These are phyloP conservation scores for Globisporangium echinulatum DNA, from an alignment of 352 stramenopile species.

Conservation along the genomic window DNA sequence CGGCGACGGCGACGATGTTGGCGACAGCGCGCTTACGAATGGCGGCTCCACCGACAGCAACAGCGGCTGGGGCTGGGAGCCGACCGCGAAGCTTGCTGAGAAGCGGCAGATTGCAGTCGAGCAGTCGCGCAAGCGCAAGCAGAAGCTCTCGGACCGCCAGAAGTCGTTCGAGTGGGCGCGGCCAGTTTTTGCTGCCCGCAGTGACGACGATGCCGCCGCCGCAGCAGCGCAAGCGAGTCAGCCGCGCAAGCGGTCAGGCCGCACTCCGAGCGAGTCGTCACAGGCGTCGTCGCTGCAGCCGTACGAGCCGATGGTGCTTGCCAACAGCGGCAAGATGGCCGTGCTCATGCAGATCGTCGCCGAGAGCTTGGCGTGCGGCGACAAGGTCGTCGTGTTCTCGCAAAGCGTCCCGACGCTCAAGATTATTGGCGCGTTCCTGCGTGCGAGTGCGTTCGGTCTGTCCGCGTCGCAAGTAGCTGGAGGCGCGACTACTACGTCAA, in stretches of 20 bases:
- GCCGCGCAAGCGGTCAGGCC: background rate
- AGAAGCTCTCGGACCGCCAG: conserved; percentile 55
- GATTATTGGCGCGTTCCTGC: conserved; percentile 67
- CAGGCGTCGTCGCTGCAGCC: background rate
- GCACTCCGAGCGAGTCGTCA: background rate
- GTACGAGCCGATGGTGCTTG: conserved; percentile 44
- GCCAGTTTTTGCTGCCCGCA: conserved; percentile 21
- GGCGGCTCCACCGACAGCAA: conserved; percentile 12
- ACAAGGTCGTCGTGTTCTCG: conserved; percentile 87
- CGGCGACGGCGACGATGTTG: conserved; percentile 23
- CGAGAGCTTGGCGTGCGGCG: conserved; percentile 60
- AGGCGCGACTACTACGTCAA: background rate
- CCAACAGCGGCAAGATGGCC: conserved; percentile 80
- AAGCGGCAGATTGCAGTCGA: conserved; percentile 42
- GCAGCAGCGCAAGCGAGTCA: background rate
- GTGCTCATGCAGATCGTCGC: conserved; percentile 69
- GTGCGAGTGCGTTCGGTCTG: conserved; percentile 33
- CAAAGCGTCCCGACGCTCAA: conserved; percentile 85
- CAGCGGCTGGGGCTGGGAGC: conserved; percentile 58
- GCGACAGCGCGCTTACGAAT: background rate
- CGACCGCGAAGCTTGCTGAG: conserved; percentile 48
- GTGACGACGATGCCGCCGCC: background rate
- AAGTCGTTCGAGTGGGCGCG: conserved; percentile 68
- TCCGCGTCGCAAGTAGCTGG: conserved; percentile 18
- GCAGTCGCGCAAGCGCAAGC: conserved; percentile 42